phyloP scores from a whole-genome alignment of 1,139 yeast species.

The Nakaseomyces bracarensis region DNA sequence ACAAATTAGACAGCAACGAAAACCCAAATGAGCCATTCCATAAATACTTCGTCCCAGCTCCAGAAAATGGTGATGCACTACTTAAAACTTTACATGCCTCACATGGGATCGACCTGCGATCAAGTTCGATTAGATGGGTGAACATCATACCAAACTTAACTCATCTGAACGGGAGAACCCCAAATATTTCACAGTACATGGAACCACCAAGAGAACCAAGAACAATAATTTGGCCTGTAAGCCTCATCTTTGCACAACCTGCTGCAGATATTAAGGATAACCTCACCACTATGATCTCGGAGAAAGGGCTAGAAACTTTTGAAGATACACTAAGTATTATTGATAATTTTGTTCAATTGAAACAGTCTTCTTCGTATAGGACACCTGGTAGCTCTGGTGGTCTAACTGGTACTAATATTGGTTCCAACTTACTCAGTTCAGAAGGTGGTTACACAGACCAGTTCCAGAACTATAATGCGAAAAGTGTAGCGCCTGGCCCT shows the following conservation, averaged over 20 bases:
- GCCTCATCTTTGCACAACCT: conserved; percentile 50
- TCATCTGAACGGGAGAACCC: conserved; percentile 61
- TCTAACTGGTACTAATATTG: conserved; percentile 17
- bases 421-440: conserved; percentile 28
- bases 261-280: conserved; percentile 12
- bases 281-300: conserved; percentile 4
- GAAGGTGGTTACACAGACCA: conserved; percentile 32
- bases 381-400: conserved; percentile 29
- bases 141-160: conserved; percentile 58
- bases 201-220: conserved; percentile 48
- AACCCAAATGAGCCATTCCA: conserved; percentile 18
- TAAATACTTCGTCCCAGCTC: conserved; percentile 43
- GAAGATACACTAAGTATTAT: conserved; percentile 32
- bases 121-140: conserved; percentile 41
- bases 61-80: conserved; percentile 44
- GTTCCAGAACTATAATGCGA: conserved; percentile 22
- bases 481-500: conserved; percentile 15
- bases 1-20: not conserved
- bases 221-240: conserved; percentile 64
- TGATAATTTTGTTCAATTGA: conserved; percentile 34
- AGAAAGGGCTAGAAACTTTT: conserved; percentile 14
- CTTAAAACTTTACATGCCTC: conserved; percentile 43
- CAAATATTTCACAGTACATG: conserved; percentile 48
- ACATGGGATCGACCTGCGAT: conserved; percentile 40
- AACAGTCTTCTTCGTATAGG: conserved; percentile 34